A percentile compares a stretch with the other conserved stretches of the same genome.
phyloP scores from a whole-genome alignment of 805 yeast genomes.

The Saccharomyces eubayanus region DNA sequence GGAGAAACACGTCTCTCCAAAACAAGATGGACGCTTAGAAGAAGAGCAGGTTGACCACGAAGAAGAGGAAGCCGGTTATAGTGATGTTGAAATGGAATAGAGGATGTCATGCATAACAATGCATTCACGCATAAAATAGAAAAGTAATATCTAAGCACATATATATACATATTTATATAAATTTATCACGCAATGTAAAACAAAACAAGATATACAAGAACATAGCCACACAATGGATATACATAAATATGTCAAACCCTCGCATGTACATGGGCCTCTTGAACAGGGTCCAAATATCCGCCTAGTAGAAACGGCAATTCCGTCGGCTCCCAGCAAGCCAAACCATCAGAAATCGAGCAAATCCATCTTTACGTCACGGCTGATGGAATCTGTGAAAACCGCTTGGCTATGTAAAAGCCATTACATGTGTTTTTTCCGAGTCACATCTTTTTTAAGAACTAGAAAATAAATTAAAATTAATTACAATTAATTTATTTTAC shows the following conservation, averaged over 20 bases:
- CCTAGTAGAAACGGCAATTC: not conserved
- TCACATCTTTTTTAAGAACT: not conserved
- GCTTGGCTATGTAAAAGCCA: not conserved
- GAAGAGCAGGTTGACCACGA: slow-evolving; percentile 18
- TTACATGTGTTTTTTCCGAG: not conserved
- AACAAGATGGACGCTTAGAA: slow-evolving; percentile 9
- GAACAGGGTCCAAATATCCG: not conserved
- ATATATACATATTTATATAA: not conserved
- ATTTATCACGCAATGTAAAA: not conserved
- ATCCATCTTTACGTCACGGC: not conserved
- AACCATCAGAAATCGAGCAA: not conserved
- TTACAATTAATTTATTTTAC: not conserved
- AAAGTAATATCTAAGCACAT: not conserved
- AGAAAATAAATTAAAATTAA: not conserved
- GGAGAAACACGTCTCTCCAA: slow-evolving; percentile 16
- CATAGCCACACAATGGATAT: not conserved
- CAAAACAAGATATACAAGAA: not conserved
- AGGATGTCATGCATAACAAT: not conserved
- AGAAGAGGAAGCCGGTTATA: slow-evolving; percentile 28
- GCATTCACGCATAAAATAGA: not conserved
- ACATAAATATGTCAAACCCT: not conserved
- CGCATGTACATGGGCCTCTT: not conserved
- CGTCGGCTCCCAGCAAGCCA: not conserved
- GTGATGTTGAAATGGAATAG: slow-evolving; percentile 35
- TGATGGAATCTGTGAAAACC: not conserved